phyloP scores from a whole-genome alignment of 2,329 filamentous ascomycete genomes.

The Thelonectria discophora region DNA sequence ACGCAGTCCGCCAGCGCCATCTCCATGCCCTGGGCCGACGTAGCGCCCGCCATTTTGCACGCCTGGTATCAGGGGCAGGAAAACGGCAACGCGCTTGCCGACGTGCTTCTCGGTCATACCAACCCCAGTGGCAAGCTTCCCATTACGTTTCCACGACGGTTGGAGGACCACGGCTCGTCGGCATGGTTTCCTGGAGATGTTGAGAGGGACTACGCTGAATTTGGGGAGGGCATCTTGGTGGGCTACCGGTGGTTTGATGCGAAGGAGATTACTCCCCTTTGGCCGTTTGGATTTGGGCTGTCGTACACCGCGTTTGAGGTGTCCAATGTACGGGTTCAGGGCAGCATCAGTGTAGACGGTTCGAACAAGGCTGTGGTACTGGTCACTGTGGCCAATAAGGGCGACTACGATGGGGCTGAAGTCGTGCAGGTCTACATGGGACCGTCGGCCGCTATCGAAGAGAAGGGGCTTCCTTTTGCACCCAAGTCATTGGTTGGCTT shows the following conservation, averaged over 20 bases:
- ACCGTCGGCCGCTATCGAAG: neutral
- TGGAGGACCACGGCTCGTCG: constrained; percentile 4
- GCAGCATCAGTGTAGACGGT: neutral
- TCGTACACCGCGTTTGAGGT: constrained; percentile 2
- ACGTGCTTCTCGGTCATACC: neutral
- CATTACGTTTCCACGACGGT: neutral
- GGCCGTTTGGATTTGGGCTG: constrained; percentile 4
- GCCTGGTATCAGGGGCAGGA: constrained; percentile 12
- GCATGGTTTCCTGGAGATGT: constrained; percentile 4
- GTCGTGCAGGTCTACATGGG: neutral
- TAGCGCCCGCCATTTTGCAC: neutral
- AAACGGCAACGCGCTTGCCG: constrained; percentile 1
- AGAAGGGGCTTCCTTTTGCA: neutral
- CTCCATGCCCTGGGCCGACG: constrained; percentile 5
- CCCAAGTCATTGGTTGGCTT: neutral
- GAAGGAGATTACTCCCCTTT: neutral
- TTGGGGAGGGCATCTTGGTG: constrained; percentile 4
- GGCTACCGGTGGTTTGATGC: constrained; percentile 12
- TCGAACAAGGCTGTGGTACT: neutral
- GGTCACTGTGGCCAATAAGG: neutral
- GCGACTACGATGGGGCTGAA: neutral
- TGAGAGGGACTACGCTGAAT: constrained; percentile 5
- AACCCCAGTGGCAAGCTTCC: constrained; percentile 1
- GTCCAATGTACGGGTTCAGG: neutral
- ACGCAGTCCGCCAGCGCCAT: constrained; percentile 5